A percentile compares a stretch with the other conserved stretches of the same genome.
These are phyloP conservation scores for Effrenium voratum DNA, from an alignment of 73 alveolate genomes.

Conservation along the genomic window DNA sequence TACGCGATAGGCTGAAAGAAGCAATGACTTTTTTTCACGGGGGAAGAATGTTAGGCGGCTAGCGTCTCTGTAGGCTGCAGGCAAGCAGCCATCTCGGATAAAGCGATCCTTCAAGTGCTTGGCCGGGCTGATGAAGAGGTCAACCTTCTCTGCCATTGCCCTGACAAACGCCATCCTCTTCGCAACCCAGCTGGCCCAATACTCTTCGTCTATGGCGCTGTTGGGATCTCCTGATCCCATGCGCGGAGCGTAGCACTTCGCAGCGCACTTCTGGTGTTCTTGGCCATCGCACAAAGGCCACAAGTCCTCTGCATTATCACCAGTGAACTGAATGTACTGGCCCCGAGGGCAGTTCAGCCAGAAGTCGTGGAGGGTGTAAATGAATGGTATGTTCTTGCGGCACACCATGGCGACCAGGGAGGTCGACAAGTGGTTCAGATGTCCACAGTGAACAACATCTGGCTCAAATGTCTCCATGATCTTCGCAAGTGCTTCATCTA, in stretches of 20 bases:
- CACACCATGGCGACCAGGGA: neutral
- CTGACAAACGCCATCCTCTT: slow-evolving; percentile 34
- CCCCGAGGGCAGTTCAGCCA: slow-evolving; percentile 46
- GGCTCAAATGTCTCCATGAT: neutral
- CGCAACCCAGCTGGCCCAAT: slow-evolving; percentile 27
- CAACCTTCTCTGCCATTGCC: neutral
- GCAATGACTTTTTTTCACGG: too few relatives aligned
- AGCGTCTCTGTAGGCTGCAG: neutral
- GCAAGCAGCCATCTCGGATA: neutral
- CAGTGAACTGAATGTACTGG: slow-evolving; percentile 8
- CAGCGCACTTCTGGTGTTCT: slow-evolving; percentile 8
- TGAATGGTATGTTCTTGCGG: neutral
- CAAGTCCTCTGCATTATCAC: neutral
- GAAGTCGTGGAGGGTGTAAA: slow-evolving; percentile 42
- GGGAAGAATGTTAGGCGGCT: too few relatives aligned
- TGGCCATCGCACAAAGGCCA: slow-evolving; percentile 50
- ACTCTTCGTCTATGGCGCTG: neutral
- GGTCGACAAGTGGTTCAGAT: slow-evolving; percentile 17
- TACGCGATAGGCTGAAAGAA: too few relatives aligned
- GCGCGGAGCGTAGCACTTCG: neutral
- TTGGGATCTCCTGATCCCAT: neutral
- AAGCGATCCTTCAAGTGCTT: slow-evolving; percentile 14
- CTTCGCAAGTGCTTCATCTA: neutral
- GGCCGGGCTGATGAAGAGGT: slow-evolving; percentile 29
- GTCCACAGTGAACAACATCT: slow-evolving; percentile 28